phyloP scores from a whole-genome alignment of 257 asterid genomes.

The Jacaranda copaia region DNA sequence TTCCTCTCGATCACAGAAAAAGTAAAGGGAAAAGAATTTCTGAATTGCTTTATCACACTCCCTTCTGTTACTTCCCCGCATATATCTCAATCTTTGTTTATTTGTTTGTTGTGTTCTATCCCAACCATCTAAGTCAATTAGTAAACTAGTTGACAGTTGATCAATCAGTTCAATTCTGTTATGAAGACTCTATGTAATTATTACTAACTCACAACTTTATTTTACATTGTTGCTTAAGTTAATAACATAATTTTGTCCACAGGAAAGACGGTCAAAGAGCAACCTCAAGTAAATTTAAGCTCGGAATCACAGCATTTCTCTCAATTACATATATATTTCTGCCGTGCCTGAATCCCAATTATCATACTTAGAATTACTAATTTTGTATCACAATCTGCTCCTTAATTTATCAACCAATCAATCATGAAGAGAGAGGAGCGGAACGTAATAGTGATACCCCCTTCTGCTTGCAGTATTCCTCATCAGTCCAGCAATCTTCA shows the following conservation, averaged over 20 bases:
- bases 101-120: not conserved
- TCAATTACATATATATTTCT: too few relatives aligned
- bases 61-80: not conserved
- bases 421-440: not conserved
- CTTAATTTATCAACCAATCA: not conserved
- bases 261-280: too few relatives aligned
- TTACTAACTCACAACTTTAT: not conserved
- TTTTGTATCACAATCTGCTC: too few relatives aligned
- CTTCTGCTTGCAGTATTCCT: conserved; percentile 75
- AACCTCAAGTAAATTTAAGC: too few relatives aligned
- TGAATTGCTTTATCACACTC: not conserved
- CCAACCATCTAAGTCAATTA: not conserved
- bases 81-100: not conserved
- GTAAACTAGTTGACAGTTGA: not conserved
- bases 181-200: not conserved
- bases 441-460: conserved; percentile 54
- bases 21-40: not conserved
- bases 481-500: conserved; percentile 94
- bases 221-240: not conserved
- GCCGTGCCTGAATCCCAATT: too few relatives aligned
- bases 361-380: too few relatives aligned
- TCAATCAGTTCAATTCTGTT: not conserved
- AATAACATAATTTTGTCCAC: not conserved
- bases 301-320: too few relatives aligned
- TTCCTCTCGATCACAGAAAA: not conserved